Evolutionary conservation across 192 early-diverging fungal genomes (phyloP).

Genomic region (Coemansia sp.): DNA sequence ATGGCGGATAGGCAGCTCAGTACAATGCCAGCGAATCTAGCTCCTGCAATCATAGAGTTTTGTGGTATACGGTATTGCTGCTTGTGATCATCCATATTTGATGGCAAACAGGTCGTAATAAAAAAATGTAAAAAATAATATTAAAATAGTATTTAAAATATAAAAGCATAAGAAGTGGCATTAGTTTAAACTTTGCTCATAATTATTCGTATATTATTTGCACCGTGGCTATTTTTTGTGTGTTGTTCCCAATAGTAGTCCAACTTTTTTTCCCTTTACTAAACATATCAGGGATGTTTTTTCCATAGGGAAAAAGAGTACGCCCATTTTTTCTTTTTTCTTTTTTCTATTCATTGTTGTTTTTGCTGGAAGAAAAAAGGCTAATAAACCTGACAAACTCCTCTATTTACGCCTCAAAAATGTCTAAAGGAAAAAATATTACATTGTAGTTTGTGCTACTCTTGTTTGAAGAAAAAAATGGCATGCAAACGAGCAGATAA

Average conservation of each 20-base stretch:
- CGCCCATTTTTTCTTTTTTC: too few species aligned
- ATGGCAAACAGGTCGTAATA: too few species aligned
- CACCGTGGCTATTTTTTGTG: too few species aligned
- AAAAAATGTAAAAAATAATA: constrained; percentile 2
- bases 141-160: not conserved
- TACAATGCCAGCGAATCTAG: constrained; percentile 29
- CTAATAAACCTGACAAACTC: not conserved
- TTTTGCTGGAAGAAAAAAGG: not conserved
- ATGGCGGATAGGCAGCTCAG: constrained; percentile 34
- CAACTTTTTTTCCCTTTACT: too few species aligned
- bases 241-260: too few species aligned
- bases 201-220: not conserved
- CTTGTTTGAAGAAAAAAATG: not conserved
- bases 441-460: not conserved
- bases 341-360: too few species aligned
- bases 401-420: constrained; percentile 1
- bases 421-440: not conserved
- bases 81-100: not conserved
- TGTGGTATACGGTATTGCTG: not conserved
- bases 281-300: too few species aligned
- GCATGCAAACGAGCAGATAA: too few species aligned
- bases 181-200: not conserved
- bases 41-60: constrained; percentile 9
- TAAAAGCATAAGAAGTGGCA: not conserved
- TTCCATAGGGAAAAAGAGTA: too few species aligned